Evolutionary conservation across 2,329 filamentous ascomycete genomes (phyloP).

Genomic region (Monosporascus sp.): DNA sequence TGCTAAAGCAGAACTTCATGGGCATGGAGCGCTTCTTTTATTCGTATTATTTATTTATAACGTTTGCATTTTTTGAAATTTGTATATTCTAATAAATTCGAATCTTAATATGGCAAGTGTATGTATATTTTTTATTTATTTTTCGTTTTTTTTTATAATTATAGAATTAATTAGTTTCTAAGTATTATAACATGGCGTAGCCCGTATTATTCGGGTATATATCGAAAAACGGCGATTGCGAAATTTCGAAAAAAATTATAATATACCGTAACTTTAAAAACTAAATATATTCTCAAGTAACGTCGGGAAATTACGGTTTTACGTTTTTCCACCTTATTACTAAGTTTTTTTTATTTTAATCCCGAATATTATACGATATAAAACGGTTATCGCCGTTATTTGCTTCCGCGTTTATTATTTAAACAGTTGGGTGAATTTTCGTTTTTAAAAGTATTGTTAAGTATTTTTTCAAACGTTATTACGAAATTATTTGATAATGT

Average conservation of each 20-base stretch:
- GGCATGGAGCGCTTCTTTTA: too few species aligned
- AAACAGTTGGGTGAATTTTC: constrained; percentile 38
- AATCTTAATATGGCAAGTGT: too few species aligned
- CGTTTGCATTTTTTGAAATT: too few species aligned
- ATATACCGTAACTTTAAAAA: constrained; percentile 54
- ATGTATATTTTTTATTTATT: too few species aligned
- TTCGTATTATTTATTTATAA: too few species aligned
- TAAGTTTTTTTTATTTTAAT: constrained; percentile 68
- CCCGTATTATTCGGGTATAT: constrained; percentile 58
- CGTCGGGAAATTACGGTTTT: constrained; percentile 57
- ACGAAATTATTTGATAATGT: constrained; percentile 58
- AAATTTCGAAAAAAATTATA: constrained; percentile 69
- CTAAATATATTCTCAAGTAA: too few species aligned
- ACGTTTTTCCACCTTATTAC: constrained; percentile 63
- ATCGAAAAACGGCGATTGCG: constrained; percentile 66
- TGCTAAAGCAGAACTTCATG: too few species aligned
- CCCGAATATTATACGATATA: constrained; percentile 89
- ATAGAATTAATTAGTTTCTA: too few species aligned
- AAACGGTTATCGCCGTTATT: constrained; percentile 76
- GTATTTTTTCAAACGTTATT: constrained; percentile 48
- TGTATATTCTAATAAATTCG: too few species aligned
- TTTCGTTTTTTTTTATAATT: too few species aligned
- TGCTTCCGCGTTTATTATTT: constrained; percentile 55
- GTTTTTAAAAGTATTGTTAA: constrained; percentile 51
- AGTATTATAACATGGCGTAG: constrained; percentile 67